phyloP scores from a whole-genome alignment of 2,329 filamentous ascomycete species.

The Lasiodiplodia citricola region DNA sequence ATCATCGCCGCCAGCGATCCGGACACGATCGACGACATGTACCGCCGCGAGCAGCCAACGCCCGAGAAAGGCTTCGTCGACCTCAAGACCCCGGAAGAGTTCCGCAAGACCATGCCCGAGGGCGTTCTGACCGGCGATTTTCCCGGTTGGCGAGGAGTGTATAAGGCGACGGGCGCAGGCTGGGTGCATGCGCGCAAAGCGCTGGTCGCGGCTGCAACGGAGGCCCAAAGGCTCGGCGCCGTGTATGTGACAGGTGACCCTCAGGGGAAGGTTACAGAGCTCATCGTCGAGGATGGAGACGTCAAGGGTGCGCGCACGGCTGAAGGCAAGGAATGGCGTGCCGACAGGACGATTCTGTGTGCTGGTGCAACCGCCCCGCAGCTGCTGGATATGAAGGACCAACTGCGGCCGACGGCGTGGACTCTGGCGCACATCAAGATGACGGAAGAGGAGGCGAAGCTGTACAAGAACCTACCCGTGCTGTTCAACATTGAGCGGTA shows the following conservation, averaged over 20 bases:
- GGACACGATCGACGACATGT: constrained; percentile 45
- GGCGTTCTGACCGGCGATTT: constrained; percentile 59
- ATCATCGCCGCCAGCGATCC: constrained; percentile 52
- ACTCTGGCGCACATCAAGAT: constrained; percentile 59
- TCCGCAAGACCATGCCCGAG: constrained; percentile 57
- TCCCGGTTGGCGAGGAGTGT: constrained; percentile 57
- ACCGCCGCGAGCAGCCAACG: constrained; percentile 41
- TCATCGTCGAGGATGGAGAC: constrained; percentile 44
- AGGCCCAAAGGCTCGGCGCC: constrained; percentile 54
- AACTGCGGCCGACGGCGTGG: constrained; percentile 61
- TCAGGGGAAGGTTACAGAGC: constrained; percentile 45
- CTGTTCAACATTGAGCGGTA: constrained; percentile 52
- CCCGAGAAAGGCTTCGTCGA: constrained; percentile 32
- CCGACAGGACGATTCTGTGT: constrained; percentile 54
- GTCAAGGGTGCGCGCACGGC: constrained; percentile 52
- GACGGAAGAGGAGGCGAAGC: constrained; percentile 50
- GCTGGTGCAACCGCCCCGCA: constrained; percentile 56
- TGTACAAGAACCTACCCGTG: constrained; percentile 57
- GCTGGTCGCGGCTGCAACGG: constrained; percentile 51
- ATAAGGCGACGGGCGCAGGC: constrained; percentile 52
- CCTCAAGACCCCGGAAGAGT: constrained; percentile 53
- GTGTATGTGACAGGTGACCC: constrained; percentile 51
- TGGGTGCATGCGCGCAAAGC: constrained; percentile 61
- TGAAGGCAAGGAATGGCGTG: constrained; percentile 49
- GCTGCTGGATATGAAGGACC: constrained; percentile 57